A percentile compares a stretch with the other conserved stretches of the same genome.
Conservation (phyloP, 208 protist genomes). For the Acanthamoeba royreba region DNA sequence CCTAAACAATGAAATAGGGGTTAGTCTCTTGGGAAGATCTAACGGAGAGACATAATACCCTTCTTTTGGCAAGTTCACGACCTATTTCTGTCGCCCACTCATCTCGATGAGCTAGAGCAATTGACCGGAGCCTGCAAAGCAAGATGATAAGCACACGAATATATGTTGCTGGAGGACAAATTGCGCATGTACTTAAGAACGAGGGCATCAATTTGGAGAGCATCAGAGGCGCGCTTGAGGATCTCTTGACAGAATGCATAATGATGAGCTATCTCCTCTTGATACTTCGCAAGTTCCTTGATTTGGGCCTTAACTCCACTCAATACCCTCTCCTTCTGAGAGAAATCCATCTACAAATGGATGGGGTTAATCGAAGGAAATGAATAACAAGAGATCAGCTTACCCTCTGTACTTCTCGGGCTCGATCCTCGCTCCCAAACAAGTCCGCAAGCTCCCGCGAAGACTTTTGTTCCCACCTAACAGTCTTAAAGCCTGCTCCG, state of each 20-base stretch:
- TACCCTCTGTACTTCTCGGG: background rate
- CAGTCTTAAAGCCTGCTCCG: background rate
- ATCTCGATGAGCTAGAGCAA: background rate
- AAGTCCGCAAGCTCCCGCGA: background rate
- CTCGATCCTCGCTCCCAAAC: background rate
- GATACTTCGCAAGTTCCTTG: conserved; percentile 6
- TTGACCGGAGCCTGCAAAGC: background rate
- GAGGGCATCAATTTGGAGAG: background rate
- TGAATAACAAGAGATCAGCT: too few relatives aligned
- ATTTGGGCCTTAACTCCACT: background rate
- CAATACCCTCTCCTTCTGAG: background rate
- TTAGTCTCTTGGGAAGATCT: background rate
- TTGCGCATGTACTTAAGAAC: background rate
- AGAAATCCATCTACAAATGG: background rate
- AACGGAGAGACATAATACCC: background rate
- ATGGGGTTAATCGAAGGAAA: background rate
- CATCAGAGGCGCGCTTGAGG: background rate
- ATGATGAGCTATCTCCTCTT: conserved; percentile 4
- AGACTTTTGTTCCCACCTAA: background rate
- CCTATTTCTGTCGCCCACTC: background rate
- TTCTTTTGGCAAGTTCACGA: background rate
- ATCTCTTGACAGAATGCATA: conserved; percentile 5
- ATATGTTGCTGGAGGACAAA: too few relatives aligned
- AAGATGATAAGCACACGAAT: too few relatives aligned
- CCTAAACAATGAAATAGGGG: background rate